phyloP scores from a whole-genome alignment of 352 stramenopile genomes.

The Phytophthora pluvialis region DNA sequence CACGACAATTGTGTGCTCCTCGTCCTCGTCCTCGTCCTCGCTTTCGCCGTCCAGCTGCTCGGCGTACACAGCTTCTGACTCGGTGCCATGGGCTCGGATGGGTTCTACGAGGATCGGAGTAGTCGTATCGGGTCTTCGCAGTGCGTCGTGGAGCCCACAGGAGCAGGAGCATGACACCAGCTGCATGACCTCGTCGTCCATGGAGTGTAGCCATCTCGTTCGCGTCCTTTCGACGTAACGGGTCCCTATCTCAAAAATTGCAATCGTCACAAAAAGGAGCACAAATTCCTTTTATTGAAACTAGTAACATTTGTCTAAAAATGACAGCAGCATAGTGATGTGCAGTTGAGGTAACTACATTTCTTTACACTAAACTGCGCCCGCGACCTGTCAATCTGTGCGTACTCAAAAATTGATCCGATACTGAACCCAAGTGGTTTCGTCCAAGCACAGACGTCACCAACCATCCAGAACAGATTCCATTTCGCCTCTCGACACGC shows the following conservation, averaged over 20 bases:
- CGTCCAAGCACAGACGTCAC: conserved; percentile 1
- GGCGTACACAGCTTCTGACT: not conserved
- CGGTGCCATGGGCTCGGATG: not conserved
- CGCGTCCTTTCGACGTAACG: conserved; percentile 33
- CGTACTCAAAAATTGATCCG: not conserved
- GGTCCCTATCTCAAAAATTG: not conserved
- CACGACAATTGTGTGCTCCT: not conserved
- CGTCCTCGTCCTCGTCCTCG: not conserved
- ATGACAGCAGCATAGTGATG: not conserved
- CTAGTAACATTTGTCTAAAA: not conserved
- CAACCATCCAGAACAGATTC: conserved; percentile 12
- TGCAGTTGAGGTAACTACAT: not conserved
- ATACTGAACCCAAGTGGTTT: conserved; percentile 6
- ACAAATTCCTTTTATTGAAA: not conserved
- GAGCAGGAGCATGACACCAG: conserved; percentile 14
- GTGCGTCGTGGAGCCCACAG: conserved; percentile 8
- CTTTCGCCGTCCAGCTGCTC: conserved; percentile 15
- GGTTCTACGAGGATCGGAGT: not conserved
- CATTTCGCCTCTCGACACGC: not conserved
- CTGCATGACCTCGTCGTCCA: conserved; percentile 6
- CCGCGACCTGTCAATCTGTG: not conserved
- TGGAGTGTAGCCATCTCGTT: conserved; percentile 27
- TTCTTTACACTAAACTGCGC: not conserved
- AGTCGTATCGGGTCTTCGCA: not conserved
- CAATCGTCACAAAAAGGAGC: not conserved